Conservation (phyloP, 371 early-diverging fungal species). For the Mucor circinelloides region DNA sequence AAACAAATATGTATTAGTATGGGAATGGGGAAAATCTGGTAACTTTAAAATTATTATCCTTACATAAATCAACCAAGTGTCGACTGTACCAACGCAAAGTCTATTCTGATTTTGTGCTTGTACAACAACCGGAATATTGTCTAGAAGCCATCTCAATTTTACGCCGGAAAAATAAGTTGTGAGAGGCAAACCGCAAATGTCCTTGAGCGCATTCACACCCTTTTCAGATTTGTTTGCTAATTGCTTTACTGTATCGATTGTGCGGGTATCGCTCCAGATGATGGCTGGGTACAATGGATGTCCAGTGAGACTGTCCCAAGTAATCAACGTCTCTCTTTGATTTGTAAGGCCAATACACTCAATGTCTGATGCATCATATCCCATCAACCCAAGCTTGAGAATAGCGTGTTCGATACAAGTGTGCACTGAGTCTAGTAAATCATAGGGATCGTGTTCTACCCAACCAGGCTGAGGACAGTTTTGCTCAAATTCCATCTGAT, state of each 20-base stretch:
- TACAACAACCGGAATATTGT: slow-evolving; percentile 74
- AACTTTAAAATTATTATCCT: slow-evolving; percentile 9
- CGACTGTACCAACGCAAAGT: slow-evolving; percentile 85
- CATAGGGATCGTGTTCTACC: slow-evolving; percentile 90
- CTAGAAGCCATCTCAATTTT: slow-evolving; percentile 92
- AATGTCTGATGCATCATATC: slow-evolving; percentile 64
- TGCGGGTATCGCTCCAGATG: slow-evolving; percentile 94
- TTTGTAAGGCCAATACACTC: slow-evolving; percentile 91
- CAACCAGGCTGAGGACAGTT: slow-evolving; percentile 82
- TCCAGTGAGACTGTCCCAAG: slow-evolving; percentile 87
- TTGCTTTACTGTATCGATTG: slow-evolving; percentile 69
- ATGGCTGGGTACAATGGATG: slow-evolving; percentile 87
- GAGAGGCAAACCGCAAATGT: slow-evolving; percentile 85
- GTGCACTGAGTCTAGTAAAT: slow-evolving; percentile 72
- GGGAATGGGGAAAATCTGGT: slow-evolving; percentile 6
- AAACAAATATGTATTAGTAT: slow-evolving; percentile 8
- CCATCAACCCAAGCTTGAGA: slow-evolving; percentile 63
- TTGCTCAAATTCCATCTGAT: slow-evolving; percentile 83
- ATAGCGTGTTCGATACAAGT: slow-evolving; percentile 73
- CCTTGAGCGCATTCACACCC: slow-evolving; percentile 45
- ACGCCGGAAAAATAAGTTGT: slow-evolving; percentile 94
- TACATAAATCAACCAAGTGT: slow-evolving; percentile 77
- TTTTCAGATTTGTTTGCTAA: slow-evolving; percentile 45
- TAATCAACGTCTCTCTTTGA: slow-evolving; percentile 92
- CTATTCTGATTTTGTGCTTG: slow-evolving; percentile 37